A percentile compares a stretch with the other conserved stretches of the same genome.
Conservation (phyloP, 352 stramenopile genomes). For the Globisporangium radiosum region DNA sequence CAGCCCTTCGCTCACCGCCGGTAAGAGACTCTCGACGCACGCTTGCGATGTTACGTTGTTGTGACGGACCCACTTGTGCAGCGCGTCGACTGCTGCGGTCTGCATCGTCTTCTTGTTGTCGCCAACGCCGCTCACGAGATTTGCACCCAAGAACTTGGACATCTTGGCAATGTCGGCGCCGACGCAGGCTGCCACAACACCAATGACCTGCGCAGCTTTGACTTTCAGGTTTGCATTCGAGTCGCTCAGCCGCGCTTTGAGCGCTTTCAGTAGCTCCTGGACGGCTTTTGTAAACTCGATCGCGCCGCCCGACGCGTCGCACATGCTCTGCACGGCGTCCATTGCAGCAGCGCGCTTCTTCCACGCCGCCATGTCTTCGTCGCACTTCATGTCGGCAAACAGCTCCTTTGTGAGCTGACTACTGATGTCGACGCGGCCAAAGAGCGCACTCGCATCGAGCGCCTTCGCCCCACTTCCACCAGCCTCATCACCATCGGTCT, state of each 20-base stretch:
- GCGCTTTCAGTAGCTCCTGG: slow-evolving; percentile 58
- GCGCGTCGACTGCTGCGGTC: slow-evolving; percentile 56
- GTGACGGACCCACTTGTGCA: slow-evolving; percentile 84
- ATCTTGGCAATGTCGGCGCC: slow-evolving; percentile 72
- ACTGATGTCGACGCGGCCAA: slow-evolving; percentile 75
- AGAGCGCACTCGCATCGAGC: slow-evolving; percentile 44
- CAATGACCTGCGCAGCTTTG: slow-evolving; percentile 81
- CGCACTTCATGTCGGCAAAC: slow-evolving; percentile 81
- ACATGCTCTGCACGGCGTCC: slow-evolving; percentile 72
- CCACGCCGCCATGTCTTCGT: slow-evolving; percentile 80
- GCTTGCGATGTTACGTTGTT: slow-evolving; percentile 47
- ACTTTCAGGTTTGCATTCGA: slow-evolving; percentile 87
- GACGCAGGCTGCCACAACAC: slow-evolving; percentile 63
- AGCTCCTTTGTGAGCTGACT: slow-evolving; percentile 81
- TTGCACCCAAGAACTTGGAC: slow-evolving; percentile 72
- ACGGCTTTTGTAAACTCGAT: slow-evolving; percentile 85
- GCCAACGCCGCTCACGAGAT: slow-evolving; percentile 57
- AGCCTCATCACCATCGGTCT: slow-evolving; percentile 48
- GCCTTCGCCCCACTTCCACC: slow-evolving; percentile 17
- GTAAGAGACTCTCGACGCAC: slow-evolving; percentile 72
- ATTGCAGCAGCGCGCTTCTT: slow-evolving; percentile 82
- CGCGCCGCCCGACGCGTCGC: slow-evolving; percentile 56
- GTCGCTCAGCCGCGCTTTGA: slow-evolving; percentile 77
- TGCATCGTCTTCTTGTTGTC: slow-evolving; percentile 91
- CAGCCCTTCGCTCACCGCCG: slow-evolving; percentile 61